Base-by-base conservation (phyloP, 2,329 filamentous ascomycete genomes). In the Atkinsonella hypoxylon region DNA sequence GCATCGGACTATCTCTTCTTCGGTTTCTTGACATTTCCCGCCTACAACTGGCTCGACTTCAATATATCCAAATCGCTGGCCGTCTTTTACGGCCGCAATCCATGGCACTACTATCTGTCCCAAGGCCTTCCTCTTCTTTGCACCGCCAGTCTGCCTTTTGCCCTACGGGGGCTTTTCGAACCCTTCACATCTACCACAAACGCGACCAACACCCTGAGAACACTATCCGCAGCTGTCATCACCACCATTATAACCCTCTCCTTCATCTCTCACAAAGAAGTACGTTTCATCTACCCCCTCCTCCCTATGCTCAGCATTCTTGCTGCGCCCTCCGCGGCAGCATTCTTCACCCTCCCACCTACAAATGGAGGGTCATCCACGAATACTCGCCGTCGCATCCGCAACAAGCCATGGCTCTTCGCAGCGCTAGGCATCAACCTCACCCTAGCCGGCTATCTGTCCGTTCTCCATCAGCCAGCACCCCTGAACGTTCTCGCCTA, bases 221-320 rank as follows among this genome's bases (percentile, higher is more conserved):
- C 54, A 36, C 69, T 90, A 9, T 73, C 81, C 10, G 72, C 74
- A 31, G 72, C 79, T 8, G 74, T 84, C 41, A 55, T 83, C 50
- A 66, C 79, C 31, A 85, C 83, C 51, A 69, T 86, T 10, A 63
- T 70, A 1, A 66, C 73, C 2, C 76, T 97, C 34, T 95, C 88
- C 1, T 62, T 87, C 45, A 87, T 97, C 57, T 82, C 89, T 1
- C 93, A 98, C 70, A 98, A 98, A 66, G 93, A 98, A 74, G 87
- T 95, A 59, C 88, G 93, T 61, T 98, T 98, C 71, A 87, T 97
- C 57, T 95, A 95, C 61, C 91, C 93, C 1, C 77, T 98, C 17
- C 77, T 97, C 1, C 91, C 93, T 1, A 77, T 83, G n/a, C 76
- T 98, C 7, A 88, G 93, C 63, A 71, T 95, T 55, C 72, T 97